Percentiles rank a stretch among this genome's conserved stretches.
Evolutionary conservation across 2,329 filamentous ascomycete genomes (phyloP).

Genomic region (Leptographium lundbergii): DNA sequence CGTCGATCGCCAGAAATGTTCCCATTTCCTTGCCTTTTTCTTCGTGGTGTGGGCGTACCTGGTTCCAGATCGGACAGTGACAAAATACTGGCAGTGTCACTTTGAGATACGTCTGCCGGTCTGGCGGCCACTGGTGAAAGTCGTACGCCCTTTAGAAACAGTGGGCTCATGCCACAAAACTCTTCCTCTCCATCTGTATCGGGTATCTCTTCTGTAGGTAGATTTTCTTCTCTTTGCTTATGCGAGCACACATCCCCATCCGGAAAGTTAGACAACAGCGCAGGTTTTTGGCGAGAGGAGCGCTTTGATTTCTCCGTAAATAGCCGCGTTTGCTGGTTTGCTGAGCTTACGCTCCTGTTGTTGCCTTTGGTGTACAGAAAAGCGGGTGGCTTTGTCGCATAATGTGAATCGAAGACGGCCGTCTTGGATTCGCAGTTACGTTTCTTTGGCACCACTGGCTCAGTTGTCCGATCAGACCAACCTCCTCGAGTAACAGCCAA

Average conservation of each 20-base stretch:
- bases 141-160: neutral
- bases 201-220: slow-evolving; percentile 27
- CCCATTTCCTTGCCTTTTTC: neutral
- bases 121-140: neutral
- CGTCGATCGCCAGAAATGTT: neutral
- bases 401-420: neutral
- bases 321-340: neutral
- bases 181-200: slow-evolving; percentile 34
- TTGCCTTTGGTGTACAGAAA: neutral
- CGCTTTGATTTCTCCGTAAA: neutral
- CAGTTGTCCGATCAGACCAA: neutral
- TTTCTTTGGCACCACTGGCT: no score
- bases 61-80: slow-evolving; percentile 14
- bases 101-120: neutral
- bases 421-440: neutral
- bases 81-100: neutral
- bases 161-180: neutral
- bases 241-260: neutral
- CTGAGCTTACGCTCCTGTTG: neutral
- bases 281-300: neutral
- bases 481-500: neutral
- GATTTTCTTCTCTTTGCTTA: neutral
- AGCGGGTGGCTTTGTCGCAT: neutral
- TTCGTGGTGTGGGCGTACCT: slow-evolving; percentile 13
- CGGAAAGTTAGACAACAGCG: neutral